These are phyloP conservation scores for thale cress (Arabidopsis thaliana) DNA, from an alignment of 345 rosid genomes.

Conservation along the genomic window DNA sequence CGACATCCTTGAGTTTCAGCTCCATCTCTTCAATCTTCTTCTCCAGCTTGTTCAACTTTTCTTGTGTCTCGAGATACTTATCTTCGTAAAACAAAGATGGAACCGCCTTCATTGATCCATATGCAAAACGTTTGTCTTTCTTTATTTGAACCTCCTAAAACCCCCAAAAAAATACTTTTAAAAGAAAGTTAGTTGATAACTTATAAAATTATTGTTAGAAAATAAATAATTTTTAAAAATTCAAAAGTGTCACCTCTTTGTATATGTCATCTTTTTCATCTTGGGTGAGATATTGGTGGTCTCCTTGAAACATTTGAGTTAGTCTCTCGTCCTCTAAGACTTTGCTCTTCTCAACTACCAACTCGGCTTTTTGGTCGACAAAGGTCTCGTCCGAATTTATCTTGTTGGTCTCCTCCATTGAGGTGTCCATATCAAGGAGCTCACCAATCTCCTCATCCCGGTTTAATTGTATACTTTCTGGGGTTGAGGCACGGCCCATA, in stretches of 20 bases:
- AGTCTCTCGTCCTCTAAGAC: background rate
- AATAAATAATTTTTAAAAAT: background rate
- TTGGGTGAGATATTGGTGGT: background rate
- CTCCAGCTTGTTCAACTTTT: background rate
- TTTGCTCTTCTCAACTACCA: background rate
- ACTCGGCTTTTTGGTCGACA: background rate
- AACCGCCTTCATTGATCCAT: background rate
- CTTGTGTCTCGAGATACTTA: background rate
- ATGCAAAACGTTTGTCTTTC: background rate
- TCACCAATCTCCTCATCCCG: background rate
- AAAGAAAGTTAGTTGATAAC: background rate
- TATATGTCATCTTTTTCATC: background rate
- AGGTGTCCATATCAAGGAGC: background rate
- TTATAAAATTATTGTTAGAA: background rate
- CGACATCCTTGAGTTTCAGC: slow-evolving; percentile 3
- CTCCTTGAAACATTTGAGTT: background rate
- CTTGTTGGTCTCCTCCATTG: background rate
- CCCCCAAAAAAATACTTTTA: background rate
- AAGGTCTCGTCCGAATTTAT: background rate
- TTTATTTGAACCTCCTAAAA: background rate
- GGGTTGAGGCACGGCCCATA: slow-evolving; percentile 35
- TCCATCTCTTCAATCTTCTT: slow-evolving; percentile 8
- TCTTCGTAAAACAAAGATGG: background rate
- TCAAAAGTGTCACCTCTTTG: background rate
- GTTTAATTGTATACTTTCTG: slow-evolving; percentile 2